Base-by-base conservation (phyloP, 1,139 yeast genomes). In the Martiniozyma asiatica region DNA sequence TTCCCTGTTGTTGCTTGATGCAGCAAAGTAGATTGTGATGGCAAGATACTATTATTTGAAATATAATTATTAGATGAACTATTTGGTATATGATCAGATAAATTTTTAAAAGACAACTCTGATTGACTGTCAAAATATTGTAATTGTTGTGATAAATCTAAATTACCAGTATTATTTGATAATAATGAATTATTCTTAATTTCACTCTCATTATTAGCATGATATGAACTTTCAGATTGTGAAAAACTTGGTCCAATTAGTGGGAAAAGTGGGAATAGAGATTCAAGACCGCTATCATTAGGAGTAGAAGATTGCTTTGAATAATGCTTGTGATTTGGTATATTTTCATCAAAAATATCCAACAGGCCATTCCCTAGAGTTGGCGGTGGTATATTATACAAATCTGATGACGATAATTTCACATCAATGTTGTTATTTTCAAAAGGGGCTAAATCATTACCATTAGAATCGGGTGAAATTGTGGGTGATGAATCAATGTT, bases 261-360 rank as follows among this genome's bases (percentile, higher is more conserved):
- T 1, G 74, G 73, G 34, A 65, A 67, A 19, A 68, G 52, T 3
- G 75, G 75, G 40, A 67, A 68, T 55, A 63, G 56, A 20, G 48
- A 41, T 31, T 47, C 53, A 4, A 51, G 48, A 6, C 43, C 47
- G 30, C 36, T 37, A 9, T 34, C 32, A 14, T 25, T 32, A 12
- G 31, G 14, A 22, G 24, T 23, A 8, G 28, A 12, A 9, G 14
- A 12, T 26, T 14, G 16, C 22, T 25, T 13, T 22, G 20, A 20
- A 16, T 14, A 20, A 8, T 14, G 21, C 12, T 9, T 24, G 14
- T 17, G n/a, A 23, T 24, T 20, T 22, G 25, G 21, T 29, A 11
- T 13, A 23, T 26, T 16, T 33, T 37, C 38, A 25, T 45, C 53
- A 30, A 61, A 57, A 24, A 61, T 47, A 36, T 63, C 68, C 24